Base-by-base conservation (phyloP, 441 rosid species). In the Croton setiger region DNA sequence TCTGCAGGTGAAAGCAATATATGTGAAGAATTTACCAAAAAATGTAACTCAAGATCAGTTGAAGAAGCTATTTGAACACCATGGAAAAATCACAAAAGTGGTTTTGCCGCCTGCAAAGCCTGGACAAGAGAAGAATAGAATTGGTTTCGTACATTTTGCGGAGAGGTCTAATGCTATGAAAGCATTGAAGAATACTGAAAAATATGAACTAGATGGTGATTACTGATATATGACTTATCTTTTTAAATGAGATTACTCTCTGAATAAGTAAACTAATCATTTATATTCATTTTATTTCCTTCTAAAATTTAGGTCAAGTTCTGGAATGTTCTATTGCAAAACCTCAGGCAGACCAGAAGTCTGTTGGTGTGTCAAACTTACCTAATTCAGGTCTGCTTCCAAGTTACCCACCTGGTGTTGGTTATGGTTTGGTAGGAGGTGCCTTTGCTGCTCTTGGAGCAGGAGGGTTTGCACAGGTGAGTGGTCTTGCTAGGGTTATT, bases 251-350 rank as follows among this genome's bases (percentile, higher is more conserved):
- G 23, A 52, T 44, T 63, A 37, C 64, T 49, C 2, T 20, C 56
- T 57, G 33, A 36, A 21, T 64, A 18, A 21, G 48, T 10, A 6
- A 57, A 33, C 5, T 45, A 37, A 43, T 21, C 11, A 14, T n/a
- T 71, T 57, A 18, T 48, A 52, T 36, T 23, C 44, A 39, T 59
- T 14, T 66, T 71, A 21, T 63, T 58, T 53, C 55, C 41, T 17
- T 20, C 8, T 47, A 41, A 45, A 57, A 64, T 47, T 57, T 78
- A 90, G 98, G 99, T 72, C 96, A 87, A 75, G 80, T 82, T 56
- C 75, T 94, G 81, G 97, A 95, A 63, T 95, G 98, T 77, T 90
- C 98, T n/a, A 96, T 95, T 78, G 98, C 97, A 39, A 92, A 95
- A 85, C 99, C 98, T 66, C 98, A 95, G 73, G 81, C 93, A 15